Percentiles rank a stretch among this genome's conserved stretches.
phyloP scores from a whole-genome alignment of 352 stramenopile genomes.

The Phytophthora pini region DNA sequence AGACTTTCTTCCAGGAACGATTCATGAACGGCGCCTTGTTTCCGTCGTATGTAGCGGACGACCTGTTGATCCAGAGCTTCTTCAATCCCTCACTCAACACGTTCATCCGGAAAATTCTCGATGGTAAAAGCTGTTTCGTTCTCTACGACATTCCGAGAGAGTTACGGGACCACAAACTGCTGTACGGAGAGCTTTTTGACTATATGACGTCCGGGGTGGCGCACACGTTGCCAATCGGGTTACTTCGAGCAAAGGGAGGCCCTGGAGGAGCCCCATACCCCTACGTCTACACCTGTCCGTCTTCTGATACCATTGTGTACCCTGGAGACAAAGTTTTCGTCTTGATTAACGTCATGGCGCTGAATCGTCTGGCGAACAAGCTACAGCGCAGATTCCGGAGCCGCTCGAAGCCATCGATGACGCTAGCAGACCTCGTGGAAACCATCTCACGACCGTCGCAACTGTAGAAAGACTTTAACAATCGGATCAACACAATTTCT shows the following conservation, averaged over 20 bases:
- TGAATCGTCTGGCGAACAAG: constrained; percentile 81
- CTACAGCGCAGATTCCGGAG: constrained; percentile 76
- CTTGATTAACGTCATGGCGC: constrained; percentile 73
- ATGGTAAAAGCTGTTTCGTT: constrained; percentile 88
- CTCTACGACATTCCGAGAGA: constrained; percentile 76
- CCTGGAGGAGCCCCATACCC: constrained; percentile 59
- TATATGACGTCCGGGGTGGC: constrained; percentile 77
- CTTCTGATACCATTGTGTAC: constrained; percentile 64
- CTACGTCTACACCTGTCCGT: constrained; percentile 86
- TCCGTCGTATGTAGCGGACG: constrained; percentile 79
- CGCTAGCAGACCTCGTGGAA: constrained; percentile 32
- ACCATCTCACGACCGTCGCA: constrained; percentile 23
- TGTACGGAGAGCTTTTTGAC: constrained; percentile 80
- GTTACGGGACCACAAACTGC: constrained; percentile 49
- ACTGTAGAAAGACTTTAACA: constrained; percentile 7
- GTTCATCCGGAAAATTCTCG: constrained; percentile 84
- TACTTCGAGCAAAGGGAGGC: constrained; percentile 66
- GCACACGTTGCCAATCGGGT: constrained; percentile 78
- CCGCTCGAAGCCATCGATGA: constrained; percentile 31
- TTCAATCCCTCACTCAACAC: constrained; percentile 88
- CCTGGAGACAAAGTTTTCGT: constrained; percentile 84
- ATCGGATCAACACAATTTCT: too few species aligned
- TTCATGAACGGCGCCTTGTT: constrained; percentile 88
- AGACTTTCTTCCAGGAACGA: constrained; percentile 87
- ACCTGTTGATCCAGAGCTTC: constrained; percentile 88